A percentile compares a stretch with the other conserved stretches of the same genome.
Evolutionary conservation across 768 basidiomycete genomes (phyloP).

Genomic region (Hericium erinaceus): DNA sequence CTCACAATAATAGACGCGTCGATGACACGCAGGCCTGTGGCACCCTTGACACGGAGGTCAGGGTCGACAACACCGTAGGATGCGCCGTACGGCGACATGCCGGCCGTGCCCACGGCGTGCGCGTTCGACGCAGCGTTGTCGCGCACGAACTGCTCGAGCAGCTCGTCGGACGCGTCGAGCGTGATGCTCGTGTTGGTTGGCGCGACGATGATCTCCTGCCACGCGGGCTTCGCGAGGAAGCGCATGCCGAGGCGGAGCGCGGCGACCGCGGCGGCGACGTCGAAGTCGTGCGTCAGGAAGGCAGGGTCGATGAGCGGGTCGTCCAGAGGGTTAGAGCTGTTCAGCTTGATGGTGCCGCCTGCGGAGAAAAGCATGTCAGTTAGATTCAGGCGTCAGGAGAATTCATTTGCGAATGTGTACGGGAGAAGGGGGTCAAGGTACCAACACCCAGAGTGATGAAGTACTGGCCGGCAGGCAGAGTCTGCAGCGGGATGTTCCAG

Average conservation of each 20-base stretch:
- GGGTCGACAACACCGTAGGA: slow-evolving; percentile 7
- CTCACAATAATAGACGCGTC: slow-evolving; percentile 11
- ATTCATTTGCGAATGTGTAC: background rate
- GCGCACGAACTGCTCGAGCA: slow-evolving; percentile 5
- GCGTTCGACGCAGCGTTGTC: background rate
- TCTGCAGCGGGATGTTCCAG: background rate
- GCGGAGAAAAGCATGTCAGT: background rate
- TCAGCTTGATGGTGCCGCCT: slow-evolving; percentile 31
- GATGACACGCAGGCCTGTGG: slow-evolving; percentile 9
- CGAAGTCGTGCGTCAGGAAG: slow-evolving; percentile 28
- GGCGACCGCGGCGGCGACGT: slow-evolving; percentile 21
- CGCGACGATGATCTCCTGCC: slow-evolving; percentile 13
- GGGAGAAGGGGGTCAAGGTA: slow-evolving; percentile 6
- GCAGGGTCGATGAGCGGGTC: slow-evolving; percentile 41
- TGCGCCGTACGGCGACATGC: slow-evolving; percentile 1
- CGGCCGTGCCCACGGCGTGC: slow-evolving; percentile 2
- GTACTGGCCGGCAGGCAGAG: background rate
- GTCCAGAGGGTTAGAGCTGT: slow-evolving; percentile 36
- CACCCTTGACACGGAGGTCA: slow-evolving; percentile 10
- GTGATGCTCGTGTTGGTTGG: background rate
- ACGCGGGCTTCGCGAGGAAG: slow-evolving; percentile 22
- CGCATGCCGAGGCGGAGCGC: slow-evolving; percentile 17
- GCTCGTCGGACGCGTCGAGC: slow-evolving; percentile 5
- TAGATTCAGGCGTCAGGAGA: background rate
- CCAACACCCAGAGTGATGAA: slow-evolving; percentile 1